Percentiles rank a stretch among this genome's conserved stretches.
Evolutionary conservation across 305 asterid species (phyloP).

Genomic region (Fraxinus nigra): DNA sequence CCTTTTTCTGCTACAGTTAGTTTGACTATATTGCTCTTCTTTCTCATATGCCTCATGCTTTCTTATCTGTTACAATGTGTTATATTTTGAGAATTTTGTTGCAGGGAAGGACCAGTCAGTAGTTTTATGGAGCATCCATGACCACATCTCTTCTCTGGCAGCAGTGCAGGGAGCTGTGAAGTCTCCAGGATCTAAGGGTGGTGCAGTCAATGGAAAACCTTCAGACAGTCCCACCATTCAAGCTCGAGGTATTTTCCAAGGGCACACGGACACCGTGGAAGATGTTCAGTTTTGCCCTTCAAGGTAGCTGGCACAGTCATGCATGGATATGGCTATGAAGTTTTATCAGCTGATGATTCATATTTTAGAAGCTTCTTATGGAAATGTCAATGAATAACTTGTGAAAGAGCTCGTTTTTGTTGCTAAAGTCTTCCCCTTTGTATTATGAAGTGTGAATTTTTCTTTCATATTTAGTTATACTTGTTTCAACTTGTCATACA

Average conservation of each 20-base stretch:
- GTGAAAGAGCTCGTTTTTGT: neutral
- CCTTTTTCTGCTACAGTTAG: neutral
- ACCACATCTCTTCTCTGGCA: slow-evolving; percentile 47
- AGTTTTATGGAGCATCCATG: slow-evolving; percentile 55
- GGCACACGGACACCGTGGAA: slow-evolving; percentile 54
- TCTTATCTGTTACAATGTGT: neutral
- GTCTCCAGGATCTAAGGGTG: slow-evolving; percentile 43
- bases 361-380: neutral
- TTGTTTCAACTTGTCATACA: slow-evolving; percentile 40
- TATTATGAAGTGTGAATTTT: neutral
- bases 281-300: slow-evolving; percentile 62
- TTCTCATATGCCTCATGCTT: neutral
- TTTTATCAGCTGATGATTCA: neutral
- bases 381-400: neutral
- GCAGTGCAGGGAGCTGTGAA: slow-evolving; percentile 35
- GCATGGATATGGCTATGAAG: neutral
- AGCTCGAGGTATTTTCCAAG: slow-evolving; percentile 46
- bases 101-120: slow-evolving; percentile 55
- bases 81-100: slow-evolving; percentile 12
- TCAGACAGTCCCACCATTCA: slow-evolving; percentile 36
- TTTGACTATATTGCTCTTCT: neutral
- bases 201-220: slow-evolving; percentile 25
- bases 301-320: slow-evolving; percentile 31
- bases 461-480: slow-evolving; percentile 6
- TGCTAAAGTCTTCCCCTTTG: neutral